Conservation (phyloP, 2,329 filamentous ascomycete genomes). For the Remersonia thermophila region DNA sequence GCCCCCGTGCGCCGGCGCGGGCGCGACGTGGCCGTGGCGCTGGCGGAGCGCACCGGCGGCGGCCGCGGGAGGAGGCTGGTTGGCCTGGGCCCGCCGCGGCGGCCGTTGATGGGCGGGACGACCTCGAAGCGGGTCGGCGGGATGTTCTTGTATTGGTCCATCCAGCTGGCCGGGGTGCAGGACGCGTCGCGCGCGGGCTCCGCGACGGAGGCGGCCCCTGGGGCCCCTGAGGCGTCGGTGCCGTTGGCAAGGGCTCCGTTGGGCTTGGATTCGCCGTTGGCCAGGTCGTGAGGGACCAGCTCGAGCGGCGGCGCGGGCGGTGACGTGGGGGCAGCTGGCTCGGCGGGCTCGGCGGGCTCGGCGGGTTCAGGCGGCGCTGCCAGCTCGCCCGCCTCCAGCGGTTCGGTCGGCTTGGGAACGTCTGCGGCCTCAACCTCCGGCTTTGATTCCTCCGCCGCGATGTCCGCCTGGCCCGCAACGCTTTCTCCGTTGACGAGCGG, state of each 20-base stretch:
- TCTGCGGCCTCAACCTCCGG: slow-evolving; percentile 10
- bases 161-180: slow-evolving; percentile 24
- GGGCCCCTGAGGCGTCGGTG: slow-evolving; percentile 1
- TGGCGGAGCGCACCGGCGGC: slow-evolving; percentile 24
- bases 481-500: slow-evolving; percentile 23
- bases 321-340: no score
- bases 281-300: not conserved
- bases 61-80: slow-evolving; percentile 31
- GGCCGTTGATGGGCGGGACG: slow-evolving; percentile 51
- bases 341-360: slow-evolving; percentile 22
- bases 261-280: slow-evolving; percentile 13
- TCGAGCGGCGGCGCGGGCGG: not conserved
- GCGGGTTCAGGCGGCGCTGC: slow-evolving; percentile 6
- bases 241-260: slow-evolving; percentile 18
- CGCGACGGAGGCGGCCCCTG: slow-evolving; percentile 13
- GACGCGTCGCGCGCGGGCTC: slow-evolving; percentile 15
- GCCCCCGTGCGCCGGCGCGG: slow-evolving; percentile 27
- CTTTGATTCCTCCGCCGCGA: slow-evolving; percentile 21
- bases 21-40: slow-evolving; percentile 23
- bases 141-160: slow-evolving; percentile 40
- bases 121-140: slow-evolving; percentile 64
- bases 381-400: slow-evolving; percentile 19
- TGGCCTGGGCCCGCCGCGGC: slow-evolving; percentile 32
- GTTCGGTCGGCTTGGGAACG: slow-evolving; percentile 29
- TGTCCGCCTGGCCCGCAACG: slow-evolving; percentile 17